These are phyloP conservation scores for Protea cynaroides DNA, from an alignment of 164 flowering plant species.

Conservation along the genomic window DNA sequence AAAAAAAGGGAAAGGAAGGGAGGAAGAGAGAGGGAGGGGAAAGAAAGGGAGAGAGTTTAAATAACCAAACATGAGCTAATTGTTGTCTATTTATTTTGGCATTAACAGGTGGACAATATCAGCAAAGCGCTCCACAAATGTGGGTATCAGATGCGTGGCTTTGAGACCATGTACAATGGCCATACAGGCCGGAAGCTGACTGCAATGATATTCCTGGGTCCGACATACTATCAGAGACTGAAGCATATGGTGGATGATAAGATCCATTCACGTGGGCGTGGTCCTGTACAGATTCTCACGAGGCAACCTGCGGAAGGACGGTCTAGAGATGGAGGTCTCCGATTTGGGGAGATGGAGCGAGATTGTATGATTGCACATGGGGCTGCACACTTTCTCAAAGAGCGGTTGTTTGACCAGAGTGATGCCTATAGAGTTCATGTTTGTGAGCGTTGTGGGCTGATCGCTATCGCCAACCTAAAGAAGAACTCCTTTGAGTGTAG, in stretches of 20 bases:
- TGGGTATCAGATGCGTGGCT: conserved; percentile 98
- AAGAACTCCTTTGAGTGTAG: conserved; percentile 91
- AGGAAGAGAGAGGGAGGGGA: too few relatives aligned
- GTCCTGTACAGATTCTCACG: conserved; percentile 95
- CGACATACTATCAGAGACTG: conserved; percentile 91
- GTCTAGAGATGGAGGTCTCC: conserved; percentile 96
- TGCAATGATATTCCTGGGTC: conserved; percentile 93
- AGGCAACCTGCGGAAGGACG: conserved; percentile 98
- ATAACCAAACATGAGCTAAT: neutral
- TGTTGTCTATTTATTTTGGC: neutral
- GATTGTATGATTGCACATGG: conserved; percentile 98
- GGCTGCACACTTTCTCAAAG: conserved; percentile 87
- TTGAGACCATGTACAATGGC: conserved; percentile 96
- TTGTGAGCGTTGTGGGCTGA: conserved; percentile 84
- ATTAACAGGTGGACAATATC: conserved; percentile 74
- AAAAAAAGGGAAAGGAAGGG: too few relatives aligned
- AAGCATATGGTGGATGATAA: conserved; percentile 99
- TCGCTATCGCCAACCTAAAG: conserved; percentile 93
- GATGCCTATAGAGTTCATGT: conserved; percentile 95
- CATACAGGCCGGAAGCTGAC: conserved; percentile 79
- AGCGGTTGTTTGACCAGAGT: conserved; percentile 86
- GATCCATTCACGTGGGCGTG: conserved; percentile 93
- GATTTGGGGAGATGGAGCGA: conserved; percentile 97
- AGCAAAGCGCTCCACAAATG: conserved; percentile 94
- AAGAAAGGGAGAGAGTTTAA: too few relatives aligned